Conservation (phyloP, 2,329 filamentous ascomycete species). For the Ascochyta clinopodiicola region DNA sequence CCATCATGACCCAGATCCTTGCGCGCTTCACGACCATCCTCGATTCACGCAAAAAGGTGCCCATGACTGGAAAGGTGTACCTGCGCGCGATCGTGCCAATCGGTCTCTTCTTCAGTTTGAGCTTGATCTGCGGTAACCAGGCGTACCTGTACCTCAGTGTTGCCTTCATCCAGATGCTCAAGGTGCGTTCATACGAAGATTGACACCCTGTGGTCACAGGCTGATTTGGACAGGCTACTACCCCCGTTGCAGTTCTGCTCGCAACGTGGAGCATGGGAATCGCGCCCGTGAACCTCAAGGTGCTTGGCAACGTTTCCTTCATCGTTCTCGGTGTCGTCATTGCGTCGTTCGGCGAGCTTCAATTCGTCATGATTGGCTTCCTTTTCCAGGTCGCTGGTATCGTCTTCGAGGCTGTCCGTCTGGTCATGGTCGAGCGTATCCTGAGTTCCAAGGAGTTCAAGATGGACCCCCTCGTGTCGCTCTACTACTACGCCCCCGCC, state of each 20-base stretch:
- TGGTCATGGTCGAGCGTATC: constrained; percentile 84
- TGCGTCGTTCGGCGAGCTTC: constrained; percentile 93
- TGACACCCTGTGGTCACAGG: not conserved
- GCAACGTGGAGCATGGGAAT: constrained; percentile 89
- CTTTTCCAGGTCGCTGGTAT: constrained; percentile 80
- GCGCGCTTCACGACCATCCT: constrained; percentile 88
- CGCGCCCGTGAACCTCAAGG: constrained; percentile 81
- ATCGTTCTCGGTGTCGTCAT: constrained; percentile 96
- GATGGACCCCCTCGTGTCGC: constrained; percentile 87
- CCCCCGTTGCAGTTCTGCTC: constrained; percentile 89
- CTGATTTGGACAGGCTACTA: constrained; percentile 72
- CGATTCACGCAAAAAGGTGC: constrained; percentile 92
- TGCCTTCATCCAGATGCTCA: constrained; percentile 99
- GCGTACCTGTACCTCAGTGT: constrained; percentile 95
- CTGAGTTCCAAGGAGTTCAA: constrained; percentile 85
- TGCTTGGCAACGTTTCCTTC: constrained; percentile 89
- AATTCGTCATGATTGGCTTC: constrained; percentile 83
- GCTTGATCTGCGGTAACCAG: constrained; percentile 94
- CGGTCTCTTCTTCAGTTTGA: constrained; percentile 93
- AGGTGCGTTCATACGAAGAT: constrained; percentile 62
- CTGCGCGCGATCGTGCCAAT: constrained; percentile 93
- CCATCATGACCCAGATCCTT: constrained; percentile 90
- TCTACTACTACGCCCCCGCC: constrained; percentile 88
- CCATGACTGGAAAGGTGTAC: constrained; percentile 96
- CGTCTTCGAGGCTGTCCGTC: constrained; percentile 79